A percentile compares a stretch with the other conserved stretches of the same genome.
phyloP scores from a whole-genome alignment of 1,284 basidiomycete genomes.

The Sphagnurus paluster region DNA sequence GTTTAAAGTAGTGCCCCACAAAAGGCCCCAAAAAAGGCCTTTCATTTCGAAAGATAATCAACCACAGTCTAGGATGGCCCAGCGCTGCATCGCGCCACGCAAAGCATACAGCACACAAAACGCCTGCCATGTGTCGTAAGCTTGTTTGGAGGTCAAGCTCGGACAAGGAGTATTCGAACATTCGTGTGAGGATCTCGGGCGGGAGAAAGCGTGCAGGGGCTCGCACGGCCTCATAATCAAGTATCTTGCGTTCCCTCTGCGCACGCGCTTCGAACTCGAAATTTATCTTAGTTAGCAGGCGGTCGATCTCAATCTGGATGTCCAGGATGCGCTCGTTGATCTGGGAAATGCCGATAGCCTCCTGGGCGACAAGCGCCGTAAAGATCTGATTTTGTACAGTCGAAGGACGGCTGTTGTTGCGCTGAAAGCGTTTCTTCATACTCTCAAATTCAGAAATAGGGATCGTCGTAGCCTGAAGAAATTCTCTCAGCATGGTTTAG shows the following conservation, averaged over 20 bases:
- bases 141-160: too few species aligned
- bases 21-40: background rate
- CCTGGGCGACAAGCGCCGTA: background rate
- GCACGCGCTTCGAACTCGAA: background rate
- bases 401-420: background rate
- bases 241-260: background rate
- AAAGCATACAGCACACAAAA: background rate
- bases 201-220: background rate
- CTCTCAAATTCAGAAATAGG: too few species aligned
- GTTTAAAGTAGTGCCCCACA: background rate
- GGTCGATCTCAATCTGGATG: background rate
- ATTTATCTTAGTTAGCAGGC: background rate
- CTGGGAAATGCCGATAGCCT: background rate
- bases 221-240: background rate
- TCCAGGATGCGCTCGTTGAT: background rate
- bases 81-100: background rate
- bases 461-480: too few species aligned
- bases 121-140: background rate
- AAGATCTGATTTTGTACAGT: background rate
- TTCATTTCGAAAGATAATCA: background rate
- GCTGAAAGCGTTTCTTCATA: too few species aligned
- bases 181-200: background rate
- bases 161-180: background rate
- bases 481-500: too few species aligned
- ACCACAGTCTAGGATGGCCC: too few species aligned